Evolutionary conservation across 306 rosid genomes (phyloP).

Genomic region (Lathyrus tuberosus): DNA sequence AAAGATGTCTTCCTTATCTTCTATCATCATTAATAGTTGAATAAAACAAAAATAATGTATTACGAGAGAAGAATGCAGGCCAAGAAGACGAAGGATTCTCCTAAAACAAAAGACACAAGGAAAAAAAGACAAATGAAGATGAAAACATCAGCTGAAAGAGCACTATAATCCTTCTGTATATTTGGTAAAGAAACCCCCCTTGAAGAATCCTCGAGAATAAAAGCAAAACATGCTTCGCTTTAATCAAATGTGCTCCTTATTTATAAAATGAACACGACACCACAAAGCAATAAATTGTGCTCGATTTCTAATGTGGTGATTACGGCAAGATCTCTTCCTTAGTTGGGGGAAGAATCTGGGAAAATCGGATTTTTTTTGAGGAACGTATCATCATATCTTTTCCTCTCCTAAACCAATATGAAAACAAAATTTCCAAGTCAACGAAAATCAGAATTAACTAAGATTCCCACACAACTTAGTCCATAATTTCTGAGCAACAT

Average conservation of each 20-base stretch:
- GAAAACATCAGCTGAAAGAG: slow-evolving; percentile 24
- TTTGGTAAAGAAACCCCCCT: slow-evolving; percentile 11
- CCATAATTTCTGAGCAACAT: slow-evolving; percentile 16
- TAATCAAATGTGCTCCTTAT: not conserved
- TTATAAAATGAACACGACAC: not conserved
- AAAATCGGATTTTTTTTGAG: not conserved
- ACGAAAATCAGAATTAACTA: slow-evolving; percentile 13
- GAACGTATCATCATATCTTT: not conserved
- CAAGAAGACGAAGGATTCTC: slow-evolving; percentile 19
- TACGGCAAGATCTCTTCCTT: not conserved
- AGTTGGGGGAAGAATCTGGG: not conserved
- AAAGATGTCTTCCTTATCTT: slow-evolving; percentile 17
- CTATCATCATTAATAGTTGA: slow-evolving; percentile 3
- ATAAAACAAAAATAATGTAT: slow-evolving; percentile 6
- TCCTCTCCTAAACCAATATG: not conserved
- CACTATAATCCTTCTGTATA: not conserved
- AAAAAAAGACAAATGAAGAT: not conserved
- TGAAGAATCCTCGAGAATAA: slow-evolving; percentile 9
- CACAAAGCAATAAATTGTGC: not conserved
- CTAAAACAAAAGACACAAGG: slow-evolving; percentile 21
- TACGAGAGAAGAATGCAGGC: slow-evolving; percentile 10
- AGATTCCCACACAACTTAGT: slow-evolving; percentile 6
- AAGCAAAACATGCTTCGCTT: slow-evolving; percentile 1
- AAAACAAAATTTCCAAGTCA: not conserved
- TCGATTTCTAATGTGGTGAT: not conserved